Base-by-base conservation (phyloP, 2,329 filamentous ascomycete genomes). In the Macrophomina tecta region DNA sequence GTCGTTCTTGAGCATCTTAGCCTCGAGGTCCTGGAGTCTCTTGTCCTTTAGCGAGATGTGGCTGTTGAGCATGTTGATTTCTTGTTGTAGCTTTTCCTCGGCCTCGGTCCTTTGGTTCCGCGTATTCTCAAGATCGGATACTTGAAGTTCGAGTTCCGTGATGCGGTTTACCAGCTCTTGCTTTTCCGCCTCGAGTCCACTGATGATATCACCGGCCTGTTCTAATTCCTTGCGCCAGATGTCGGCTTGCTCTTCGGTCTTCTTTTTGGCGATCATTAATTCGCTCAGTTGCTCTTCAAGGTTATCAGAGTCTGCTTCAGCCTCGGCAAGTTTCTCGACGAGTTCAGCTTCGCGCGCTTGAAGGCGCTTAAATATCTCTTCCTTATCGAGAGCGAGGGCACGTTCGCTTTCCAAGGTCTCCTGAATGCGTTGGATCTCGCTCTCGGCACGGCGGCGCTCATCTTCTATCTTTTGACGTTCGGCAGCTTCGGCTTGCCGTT, bases 351-450 rank as follows among this genome's bases (percentile, higher is more conserved):
- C 95, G n/a, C 95, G 91, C 64, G 90, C 83, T 75, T 97, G 95
- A 28, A 99, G 84, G n/a, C 96, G 89, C 76, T 94, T 96, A 84
- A 98, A 99, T 68, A 99, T 99, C 74, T 99, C 95, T 76, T 99
- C 96, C 77, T 99, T 99, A 79, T 99, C 95, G 5, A 99, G 83
- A 0, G 95, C 95, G 49, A 99, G 84, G n/a, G 94, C 92, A 60
- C 95, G 89, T 79, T 99, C 96, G 71, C 94, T 97, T 78, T 99
- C 96, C 1, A 99, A 85, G 0, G 92, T 97, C 73, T 98, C 93
- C 76, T 97, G 94, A 55, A 98, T 92, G 38, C 91, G 89, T 71
- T 94, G 87, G 73, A 97, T 90, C 74, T 99, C 95, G 14, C 90
- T 84, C 72, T 98, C 91, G 1, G 92, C 91, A 69, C 93, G 91